Percentiles rank a stretch among this genome's conserved stretches.
Evolutionary conservation across 2,329 filamentous ascomycete species (phyloP).

Genomic region (Aureobasidium melanogenum): DNA sequence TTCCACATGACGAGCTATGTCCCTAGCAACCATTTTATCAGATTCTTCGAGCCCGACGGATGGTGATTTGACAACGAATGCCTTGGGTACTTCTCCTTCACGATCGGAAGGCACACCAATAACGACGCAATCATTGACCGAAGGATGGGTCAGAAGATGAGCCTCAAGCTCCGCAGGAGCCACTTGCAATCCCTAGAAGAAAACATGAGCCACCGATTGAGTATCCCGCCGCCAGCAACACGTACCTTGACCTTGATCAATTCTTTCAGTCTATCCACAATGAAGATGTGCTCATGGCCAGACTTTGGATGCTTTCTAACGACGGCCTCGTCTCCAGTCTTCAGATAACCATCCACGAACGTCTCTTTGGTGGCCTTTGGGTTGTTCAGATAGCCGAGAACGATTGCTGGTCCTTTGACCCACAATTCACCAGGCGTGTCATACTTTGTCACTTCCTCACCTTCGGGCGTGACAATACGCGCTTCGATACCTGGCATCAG

Average conservation of each 20-base stretch:
- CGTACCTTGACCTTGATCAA: slow-evolving; percentile 68
- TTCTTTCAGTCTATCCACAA: slow-evolving; percentile 75
- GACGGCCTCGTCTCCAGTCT: slow-evolving; percentile 77
- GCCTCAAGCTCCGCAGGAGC: slow-evolving; percentile 77
- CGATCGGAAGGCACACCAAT: slow-evolving; percentile 60
- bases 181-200: slow-evolving; percentile 57
- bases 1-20: slow-evolving; percentile 51
- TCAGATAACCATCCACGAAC: slow-evolving; percentile 55
- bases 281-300: slow-evolving; percentile 72
- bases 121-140: slow-evolving; percentile 70
- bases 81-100: slow-evolving; percentile 55
- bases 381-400: slow-evolving; percentile 80
- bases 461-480: slow-evolving; percentile 60
- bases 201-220: not conserved
- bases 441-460: slow-evolving; percentile 59
- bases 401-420: slow-evolving; percentile 66
- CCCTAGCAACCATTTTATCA: slow-evolving; percentile 40
- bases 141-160: slow-evolving; percentile 64
- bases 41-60: slow-evolving; percentile 43
- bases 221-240: not conserved
- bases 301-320: slow-evolving; percentile 49
- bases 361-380: slow-evolving; percentile 71
- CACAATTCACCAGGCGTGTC: slow-evolving; percentile 73
- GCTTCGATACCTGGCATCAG: slow-evolving; percentile 57
- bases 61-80: slow-evolving; percentile 52